phyloP scores from a whole-genome alignment of 2,329 filamentous ascomycete species.

The Tolypocladium capitatum region DNA sequence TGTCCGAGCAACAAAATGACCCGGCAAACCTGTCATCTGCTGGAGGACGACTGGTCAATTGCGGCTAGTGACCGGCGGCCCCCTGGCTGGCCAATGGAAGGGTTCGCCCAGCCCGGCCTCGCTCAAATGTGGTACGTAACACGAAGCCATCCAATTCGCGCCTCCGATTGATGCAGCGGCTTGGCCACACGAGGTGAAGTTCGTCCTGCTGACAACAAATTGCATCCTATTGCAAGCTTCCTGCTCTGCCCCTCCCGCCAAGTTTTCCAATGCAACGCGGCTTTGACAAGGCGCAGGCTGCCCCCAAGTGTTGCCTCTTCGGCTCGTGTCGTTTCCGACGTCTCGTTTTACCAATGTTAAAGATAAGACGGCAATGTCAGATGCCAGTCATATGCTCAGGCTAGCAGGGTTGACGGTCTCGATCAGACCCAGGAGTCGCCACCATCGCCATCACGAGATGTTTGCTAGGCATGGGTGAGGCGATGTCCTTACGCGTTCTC shows the following conservation, averaged over 20 bases:
- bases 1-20: background rate
- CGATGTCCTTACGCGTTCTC: background rate
- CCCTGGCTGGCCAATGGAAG: background rate
- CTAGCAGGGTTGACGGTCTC: background rate
- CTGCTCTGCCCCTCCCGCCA: background rate
- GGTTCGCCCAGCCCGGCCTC: background rate
- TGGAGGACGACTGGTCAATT: background rate
- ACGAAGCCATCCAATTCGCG: background rate
- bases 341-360: background rate
- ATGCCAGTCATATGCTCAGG: background rate
- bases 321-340: background rate
- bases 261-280: background rate
- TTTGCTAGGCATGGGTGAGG: background rate
- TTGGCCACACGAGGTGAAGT: background rate
- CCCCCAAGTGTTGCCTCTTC: background rate
- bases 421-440: background rate
- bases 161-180: background rate
- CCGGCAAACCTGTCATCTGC: background rate
- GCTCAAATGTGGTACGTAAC: background rate
- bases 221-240: background rate
- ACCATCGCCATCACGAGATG: background rate
- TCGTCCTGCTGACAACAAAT: background rate
- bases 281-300: background rate
- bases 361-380: background rate
- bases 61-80: background rate